phyloP scores from a whole-genome alignment of 345 rosid species.

The Moringa oleifera region DNA sequence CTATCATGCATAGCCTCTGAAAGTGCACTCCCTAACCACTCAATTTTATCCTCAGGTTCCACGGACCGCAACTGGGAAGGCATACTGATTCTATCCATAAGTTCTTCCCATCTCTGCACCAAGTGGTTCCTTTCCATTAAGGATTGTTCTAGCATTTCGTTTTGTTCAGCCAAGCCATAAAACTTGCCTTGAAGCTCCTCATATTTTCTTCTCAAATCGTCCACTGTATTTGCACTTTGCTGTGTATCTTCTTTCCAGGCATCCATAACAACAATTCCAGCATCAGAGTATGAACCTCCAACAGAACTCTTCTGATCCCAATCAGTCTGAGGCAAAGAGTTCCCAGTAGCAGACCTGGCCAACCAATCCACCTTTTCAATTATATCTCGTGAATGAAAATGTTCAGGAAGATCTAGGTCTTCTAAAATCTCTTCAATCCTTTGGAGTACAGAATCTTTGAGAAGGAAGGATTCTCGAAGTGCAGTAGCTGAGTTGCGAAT shows the following conservation, averaged over 20 bases:
- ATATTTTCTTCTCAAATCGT: conserved; percentile 69
- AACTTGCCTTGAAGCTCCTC: conserved; percentile 91
- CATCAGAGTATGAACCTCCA: conserved; percentile 54
- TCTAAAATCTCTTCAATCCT: conserved; percentile 91
- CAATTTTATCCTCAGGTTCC: conserved; percentile 80
- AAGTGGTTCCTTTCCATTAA: conserved; percentile 78
- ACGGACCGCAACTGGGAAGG: conserved; percentile 61
- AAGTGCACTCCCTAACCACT: conserved; percentile 74
- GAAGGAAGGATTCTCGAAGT: conserved; percentile 90
- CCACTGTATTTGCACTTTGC: conserved; percentile 48
- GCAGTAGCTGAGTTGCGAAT: conserved; percentile 96
- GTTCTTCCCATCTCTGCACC: conserved; percentile 91
- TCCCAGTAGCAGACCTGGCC: conserved; percentile 62
- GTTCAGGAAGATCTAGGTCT: conserved; percentile 87
- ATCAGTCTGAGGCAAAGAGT: conserved; percentile 49
- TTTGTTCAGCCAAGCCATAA: conserved; percentile 92
- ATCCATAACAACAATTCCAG: conserved; percentile 57
- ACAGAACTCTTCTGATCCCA: conserved; percentile 74
- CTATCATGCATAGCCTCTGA: conserved; percentile 57
- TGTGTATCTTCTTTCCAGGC: conserved; percentile 78
- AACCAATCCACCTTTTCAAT: conserved; percentile 94
- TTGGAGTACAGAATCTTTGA: conserved; percentile 90
- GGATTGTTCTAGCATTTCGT: conserved; percentile 98
- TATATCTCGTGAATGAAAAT: conserved; percentile 80
- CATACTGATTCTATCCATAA: conserved; percentile 56